phyloP scores from a whole-genome alignment of 2,329 filamentous ascomycete species.

The Fusarium sterilihyphosum region DNA sequence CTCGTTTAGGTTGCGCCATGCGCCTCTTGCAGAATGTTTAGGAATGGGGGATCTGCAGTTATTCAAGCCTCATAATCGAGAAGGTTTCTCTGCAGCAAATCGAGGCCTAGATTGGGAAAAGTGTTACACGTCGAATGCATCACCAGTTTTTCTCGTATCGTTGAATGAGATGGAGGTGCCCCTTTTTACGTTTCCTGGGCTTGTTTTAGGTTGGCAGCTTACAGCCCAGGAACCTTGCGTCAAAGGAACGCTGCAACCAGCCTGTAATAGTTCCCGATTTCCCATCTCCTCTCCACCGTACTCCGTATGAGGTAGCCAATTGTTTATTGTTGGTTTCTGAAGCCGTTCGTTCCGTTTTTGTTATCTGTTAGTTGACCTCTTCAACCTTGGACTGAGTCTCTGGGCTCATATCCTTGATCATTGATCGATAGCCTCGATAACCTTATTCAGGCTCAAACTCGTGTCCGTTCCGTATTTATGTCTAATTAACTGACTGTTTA shows the following conservation, averaged over 20 bases:
- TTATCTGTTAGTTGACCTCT: background rate
- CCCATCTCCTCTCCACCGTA: background rate
- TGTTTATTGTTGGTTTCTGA: background rate
- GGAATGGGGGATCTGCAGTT: constrained; percentile 34
- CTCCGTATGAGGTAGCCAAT: background rate
- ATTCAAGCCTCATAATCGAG: constrained; percentile 18
- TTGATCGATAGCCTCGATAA: background rate
- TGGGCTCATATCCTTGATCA: background rate
- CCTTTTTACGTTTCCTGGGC: constrained; percentile 28
- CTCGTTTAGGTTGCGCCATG: constrained; percentile 18
- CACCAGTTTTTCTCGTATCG: constrained; percentile 30
- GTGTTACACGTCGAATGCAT: constrained; percentile 30
- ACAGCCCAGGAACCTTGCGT: constrained; percentile 6
- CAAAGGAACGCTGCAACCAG: constrained; percentile 16
- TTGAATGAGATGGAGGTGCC: constrained; percentile 18
- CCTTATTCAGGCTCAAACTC: background rate
- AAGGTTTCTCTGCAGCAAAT: constrained; percentile 11
- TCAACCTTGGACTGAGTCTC: background rate
- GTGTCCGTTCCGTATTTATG: background rate
- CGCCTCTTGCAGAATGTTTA: constrained; percentile 13
- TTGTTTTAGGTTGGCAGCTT: constrained; percentile 26
- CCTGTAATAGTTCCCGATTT: constrained; percentile 4
- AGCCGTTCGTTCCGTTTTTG: constrained; percentile 13
- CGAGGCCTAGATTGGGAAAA: constrained; percentile 20
- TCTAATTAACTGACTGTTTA: background rate